phyloP scores from a whole-genome alignment of 176 grass and related monocot species.

The Oryza glaberrima region DNA sequence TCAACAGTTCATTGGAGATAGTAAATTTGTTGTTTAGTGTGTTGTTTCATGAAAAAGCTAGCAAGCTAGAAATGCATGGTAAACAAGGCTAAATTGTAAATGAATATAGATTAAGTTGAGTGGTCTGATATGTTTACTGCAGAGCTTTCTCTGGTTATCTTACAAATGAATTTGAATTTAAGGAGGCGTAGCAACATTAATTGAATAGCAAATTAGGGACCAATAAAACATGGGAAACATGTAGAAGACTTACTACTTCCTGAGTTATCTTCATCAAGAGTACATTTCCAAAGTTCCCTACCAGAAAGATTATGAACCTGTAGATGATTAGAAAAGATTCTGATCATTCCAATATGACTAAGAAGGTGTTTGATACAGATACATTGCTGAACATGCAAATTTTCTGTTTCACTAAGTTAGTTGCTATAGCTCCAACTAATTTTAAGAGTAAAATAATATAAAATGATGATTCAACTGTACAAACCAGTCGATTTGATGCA shows the following conservation, averaged over 20 bases:
- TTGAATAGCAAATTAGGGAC: constrained; percentile 15
- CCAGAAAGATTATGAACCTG: constrained; percentile 31
- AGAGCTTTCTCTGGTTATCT: background rate
- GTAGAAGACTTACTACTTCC: constrained; percentile 37
- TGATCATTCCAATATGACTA: constrained; percentile 18
- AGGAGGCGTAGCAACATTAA: background rate
- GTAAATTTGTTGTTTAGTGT: background rate
- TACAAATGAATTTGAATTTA: constrained; percentile 5
- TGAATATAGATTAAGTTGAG: constrained; percentile 26
- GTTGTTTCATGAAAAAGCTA: constrained; percentile 3
- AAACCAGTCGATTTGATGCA: constrained; percentile 55
- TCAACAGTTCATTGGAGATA: constrained; percentile 9
- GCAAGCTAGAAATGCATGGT: constrained; percentile 10
- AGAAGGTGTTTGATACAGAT: background rate
- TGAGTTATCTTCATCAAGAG: constrained; percentile 36
- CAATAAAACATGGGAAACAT: background rate
- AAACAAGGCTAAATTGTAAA: constrained; percentile 1
- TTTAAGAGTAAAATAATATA: background rate
- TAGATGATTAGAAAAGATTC: constrained; percentile 16
- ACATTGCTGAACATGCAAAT: constrained; percentile 23
- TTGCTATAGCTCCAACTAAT: constrained; percentile 5
- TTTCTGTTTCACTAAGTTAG: constrained; percentile 20
- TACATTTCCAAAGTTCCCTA: constrained; percentile 43
- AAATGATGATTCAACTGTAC: constrained; percentile 23
- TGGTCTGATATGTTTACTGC: background rate